Conservation (phyloP, 371 early-diverging fungal genomes). For the Coemansia sp. region DNA sequence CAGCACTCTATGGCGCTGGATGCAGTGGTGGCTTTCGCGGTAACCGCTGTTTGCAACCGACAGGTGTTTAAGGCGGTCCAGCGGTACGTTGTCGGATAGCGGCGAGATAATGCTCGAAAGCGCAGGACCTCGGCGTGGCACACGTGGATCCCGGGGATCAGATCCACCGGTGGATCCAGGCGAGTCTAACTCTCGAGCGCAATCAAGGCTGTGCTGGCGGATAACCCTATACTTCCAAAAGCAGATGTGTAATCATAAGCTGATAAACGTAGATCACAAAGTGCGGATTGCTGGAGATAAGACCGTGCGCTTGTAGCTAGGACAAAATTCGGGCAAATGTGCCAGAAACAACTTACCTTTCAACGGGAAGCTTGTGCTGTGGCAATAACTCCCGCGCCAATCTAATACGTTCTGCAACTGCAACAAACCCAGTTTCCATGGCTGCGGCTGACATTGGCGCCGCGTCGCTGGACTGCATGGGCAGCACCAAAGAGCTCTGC, state of each 20-base stretch:
- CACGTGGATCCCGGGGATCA: constrained; percentile 17
- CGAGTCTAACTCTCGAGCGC: constrained; percentile 16
- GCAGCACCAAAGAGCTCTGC: constrained; percentile 35
- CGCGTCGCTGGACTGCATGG: constrained; percentile 2
- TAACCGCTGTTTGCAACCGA: constrained; percentile 39
- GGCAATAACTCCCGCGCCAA: constrained; percentile 39
- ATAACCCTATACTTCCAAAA: constrained; percentile 25
- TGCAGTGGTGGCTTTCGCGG: constrained; percentile 37
- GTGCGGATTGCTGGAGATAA: not conserved
- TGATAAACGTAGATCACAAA: no score
- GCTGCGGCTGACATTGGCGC: constrained; percentile 4
- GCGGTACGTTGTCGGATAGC: constrained; percentile 20
- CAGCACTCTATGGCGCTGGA: constrained; percentile 47
- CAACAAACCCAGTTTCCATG: constrained; percentile 11
- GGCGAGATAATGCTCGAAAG: constrained; percentile 17
- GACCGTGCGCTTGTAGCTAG: not conserved
- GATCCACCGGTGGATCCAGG: constrained; percentile 8
- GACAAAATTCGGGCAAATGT: not conserved
- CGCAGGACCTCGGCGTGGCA: constrained; percentile 3
- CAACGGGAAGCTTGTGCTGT: constrained; percentile 28
- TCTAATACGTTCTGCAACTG: constrained; percentile 20
- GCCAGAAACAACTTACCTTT: constrained; percentile 23
- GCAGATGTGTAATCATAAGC: no score
- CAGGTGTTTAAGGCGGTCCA: constrained; percentile 35
- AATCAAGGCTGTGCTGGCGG: constrained; percentile 32